These are phyloP conservation scores for Allium cepa DNA, from an alignment of 106 monocot genomes.

Conservation along the genomic window DNA sequence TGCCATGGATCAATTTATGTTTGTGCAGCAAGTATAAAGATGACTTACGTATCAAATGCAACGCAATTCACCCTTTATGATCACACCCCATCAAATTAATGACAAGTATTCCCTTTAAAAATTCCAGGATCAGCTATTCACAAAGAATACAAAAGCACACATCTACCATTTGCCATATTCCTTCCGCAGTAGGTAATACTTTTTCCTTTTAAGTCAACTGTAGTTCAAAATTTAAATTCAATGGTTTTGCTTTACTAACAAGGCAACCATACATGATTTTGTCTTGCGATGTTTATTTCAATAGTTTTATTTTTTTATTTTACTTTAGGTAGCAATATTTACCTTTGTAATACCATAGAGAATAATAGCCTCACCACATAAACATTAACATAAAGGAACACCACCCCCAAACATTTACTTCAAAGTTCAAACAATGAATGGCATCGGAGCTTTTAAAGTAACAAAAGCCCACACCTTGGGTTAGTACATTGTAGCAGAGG, in stretches of 20 bases:
- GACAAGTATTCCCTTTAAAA: neutral
- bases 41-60: neutral
- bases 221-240: neutral
- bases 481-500: no score
- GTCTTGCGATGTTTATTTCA: neutral
- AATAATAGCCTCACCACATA: no score
- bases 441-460: no score
- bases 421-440: no score
- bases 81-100: neutral
- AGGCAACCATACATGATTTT: no score
- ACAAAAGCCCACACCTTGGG: no score
- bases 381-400: no score
- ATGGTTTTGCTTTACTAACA: neutral
- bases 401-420: no score
- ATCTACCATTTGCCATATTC: slow-evolving; percentile 18
- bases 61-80: neutral
- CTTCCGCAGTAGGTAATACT: slow-evolving; percentile 42
- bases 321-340: no score
- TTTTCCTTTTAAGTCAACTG: neutral
- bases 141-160: slow-evolving; percentile 13
- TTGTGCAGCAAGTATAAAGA: neutral
- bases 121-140: slow-evolving; percentile 20
- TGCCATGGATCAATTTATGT: neutral
- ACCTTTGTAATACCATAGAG: neutral
- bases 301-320: neutral